Percentiles rank a stretch among this genome's conserved stretches.
Conservation (phyloP, 805 yeast species). For the Candida dendrica region DNA sequence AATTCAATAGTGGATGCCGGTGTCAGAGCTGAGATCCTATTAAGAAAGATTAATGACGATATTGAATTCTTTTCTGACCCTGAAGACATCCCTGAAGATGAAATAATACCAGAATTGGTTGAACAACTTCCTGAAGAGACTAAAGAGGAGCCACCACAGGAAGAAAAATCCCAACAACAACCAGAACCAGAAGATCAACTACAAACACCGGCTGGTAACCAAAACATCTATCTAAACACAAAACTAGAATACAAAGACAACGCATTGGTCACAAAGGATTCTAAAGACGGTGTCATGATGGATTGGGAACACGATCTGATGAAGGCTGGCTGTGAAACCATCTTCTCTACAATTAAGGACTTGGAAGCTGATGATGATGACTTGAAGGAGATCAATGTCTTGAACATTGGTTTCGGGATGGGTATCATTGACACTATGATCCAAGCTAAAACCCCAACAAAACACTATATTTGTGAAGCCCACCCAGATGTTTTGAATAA, state of each 20-base stretch:
- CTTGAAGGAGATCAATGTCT: conserved; percentile 40
- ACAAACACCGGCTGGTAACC: conserved; percentile 51
- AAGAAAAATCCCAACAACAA: conserved; percentile 11
- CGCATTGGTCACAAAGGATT: conserved; percentile 64
- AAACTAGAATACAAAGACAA: conserved; percentile 60
- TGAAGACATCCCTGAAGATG: conserved; percentile 19
- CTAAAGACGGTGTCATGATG: conserved; percentile 95
- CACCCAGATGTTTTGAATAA: conserved; percentile 83
- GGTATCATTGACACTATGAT: conserved; percentile 87
- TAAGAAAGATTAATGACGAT: conserved; percentile 65
- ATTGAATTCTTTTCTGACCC: conserved; percentile 50
- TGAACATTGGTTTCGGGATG: conserved; percentile 95
- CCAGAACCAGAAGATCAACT: conserved; percentile 11
- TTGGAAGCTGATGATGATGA: conserved; percentile 21
- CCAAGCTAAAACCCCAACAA: conserved; percentile 46
- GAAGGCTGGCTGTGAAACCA: conserved; percentile 70
- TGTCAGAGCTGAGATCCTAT: conserved; percentile 76
- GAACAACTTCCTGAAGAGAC: conserved; percentile 13
- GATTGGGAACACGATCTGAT: conserved; percentile 85
- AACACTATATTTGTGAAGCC: conserved; percentile 88
- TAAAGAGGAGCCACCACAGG: conserved; percentile 10
- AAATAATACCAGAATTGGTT: conserved; percentile 10
- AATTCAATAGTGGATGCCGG: conserved; percentile 68
- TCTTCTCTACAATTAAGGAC: conserved; percentile 42
- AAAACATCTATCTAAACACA: conserved; percentile 55